A percentile compares a stretch with the other conserved stretches of the same genome.
Evolutionary conservation across 177 flowering plant species (phyloP).

Genomic region (Vitis hybrid): DNA sequence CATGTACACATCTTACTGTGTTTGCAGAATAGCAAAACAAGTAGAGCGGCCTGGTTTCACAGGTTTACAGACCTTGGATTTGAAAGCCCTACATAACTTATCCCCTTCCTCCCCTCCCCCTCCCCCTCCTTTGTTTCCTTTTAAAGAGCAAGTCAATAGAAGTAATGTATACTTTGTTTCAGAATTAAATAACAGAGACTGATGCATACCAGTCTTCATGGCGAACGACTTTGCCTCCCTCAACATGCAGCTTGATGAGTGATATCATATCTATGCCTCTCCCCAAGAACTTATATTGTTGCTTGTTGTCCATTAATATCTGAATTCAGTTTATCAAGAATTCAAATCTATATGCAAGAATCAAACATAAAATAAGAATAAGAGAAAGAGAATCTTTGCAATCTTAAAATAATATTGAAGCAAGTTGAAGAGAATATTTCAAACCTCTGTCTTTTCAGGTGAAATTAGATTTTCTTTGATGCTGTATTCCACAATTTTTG

Average conservation of each 20-base stretch:
- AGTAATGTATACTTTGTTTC: too few relatives aligned
- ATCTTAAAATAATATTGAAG: neutral
- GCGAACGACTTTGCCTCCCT: slow-evolving; percentile 67
- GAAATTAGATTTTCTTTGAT: slow-evolving; percentile 51
- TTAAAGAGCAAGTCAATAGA: too few relatives aligned
- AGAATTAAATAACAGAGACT: neutral
- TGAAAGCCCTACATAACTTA: too few relatives aligned
- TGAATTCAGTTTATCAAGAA: slow-evolving; percentile 17
- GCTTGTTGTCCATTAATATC: slow-evolving; percentile 87
- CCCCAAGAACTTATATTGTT: slow-evolving; percentile 77
- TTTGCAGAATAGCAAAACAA: too few relatives aligned
- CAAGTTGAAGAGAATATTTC: slow-evolving; percentile 1
- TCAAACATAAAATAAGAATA: neutral
- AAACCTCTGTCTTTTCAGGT: slow-evolving; percentile 68
- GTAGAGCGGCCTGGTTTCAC: too few relatives aligned
- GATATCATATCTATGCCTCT: slow-evolving; percentile 62
- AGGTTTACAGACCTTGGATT: too few relatives aligned
- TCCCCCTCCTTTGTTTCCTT: too few relatives aligned
- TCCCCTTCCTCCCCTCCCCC: too few relatives aligned
- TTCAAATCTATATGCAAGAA: neutral
- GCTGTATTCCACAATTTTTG: slow-evolving; percentile 74
- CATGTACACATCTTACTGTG: too few relatives aligned
- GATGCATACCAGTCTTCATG: slow-evolving; percentile 84
- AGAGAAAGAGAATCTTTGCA: neutral
- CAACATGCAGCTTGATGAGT: slow-evolving; percentile 64